Evolutionary conservation across 1,284 basidiomycete genomes (phyloP), one percentile per base, ranked within the genome.

Genomic region (Puccinia polysora): DNA sequence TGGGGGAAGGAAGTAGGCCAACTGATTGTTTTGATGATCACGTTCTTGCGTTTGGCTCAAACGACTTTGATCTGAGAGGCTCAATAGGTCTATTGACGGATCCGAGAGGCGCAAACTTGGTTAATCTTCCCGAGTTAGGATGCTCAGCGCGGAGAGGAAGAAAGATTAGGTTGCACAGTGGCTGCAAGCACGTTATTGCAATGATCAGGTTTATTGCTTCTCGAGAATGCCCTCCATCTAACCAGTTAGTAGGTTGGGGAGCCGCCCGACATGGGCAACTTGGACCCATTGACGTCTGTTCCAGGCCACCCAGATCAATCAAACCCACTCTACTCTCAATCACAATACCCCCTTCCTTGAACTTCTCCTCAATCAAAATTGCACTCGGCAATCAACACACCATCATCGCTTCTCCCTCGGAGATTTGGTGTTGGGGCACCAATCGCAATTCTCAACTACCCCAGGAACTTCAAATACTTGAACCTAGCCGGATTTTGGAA

Each of bases 301-400:
- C 10, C 12, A 65, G 25, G 28, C 65, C 34, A n/a, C 18, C 43
- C 2, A 45, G 28, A n/a, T 10, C 43, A 34, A 2, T 18, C 1
- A 4, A 14, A 20, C 56, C 56, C 7, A 58, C 15, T 12, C 7
- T 12, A 2, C 43, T 60, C 28, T 40, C 28, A 6, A 45, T 60
- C 32, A 7, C 45, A 14, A 34, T 60, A 18, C n/a, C 36, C 1
- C 15, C n/a, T 3, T n/a, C 40, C 8, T 28, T 12, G 8, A 23
- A 59, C 23, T 20, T 40, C 10, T 10, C 36, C 38, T 23, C 38
- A 14, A 30, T 70, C 30, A 49, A 60, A 5, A 59, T 70, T 38
- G 67, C 53, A 2, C 28, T 49, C 0, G 67, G 67, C 1, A 70
- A 70, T 14, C 53, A 70, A 36, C 67, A 70, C 23, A 70, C 55